Conservation (phyloP, 2,329 filamentous ascomycete genomes). For the Alternaria gansuensis region DNA sequence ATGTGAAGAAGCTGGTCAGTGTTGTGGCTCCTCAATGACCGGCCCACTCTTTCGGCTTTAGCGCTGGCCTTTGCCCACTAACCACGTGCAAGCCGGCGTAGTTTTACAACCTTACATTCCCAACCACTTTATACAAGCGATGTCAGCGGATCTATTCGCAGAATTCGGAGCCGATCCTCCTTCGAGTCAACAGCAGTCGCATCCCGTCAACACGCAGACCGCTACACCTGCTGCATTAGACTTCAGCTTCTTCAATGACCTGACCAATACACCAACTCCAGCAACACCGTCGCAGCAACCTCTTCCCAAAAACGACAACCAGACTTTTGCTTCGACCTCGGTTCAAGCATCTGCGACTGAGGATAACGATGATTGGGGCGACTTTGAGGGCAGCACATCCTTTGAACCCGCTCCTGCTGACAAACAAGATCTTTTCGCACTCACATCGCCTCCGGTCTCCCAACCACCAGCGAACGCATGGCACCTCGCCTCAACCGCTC, state of each 20-base stretch:
- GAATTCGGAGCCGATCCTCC: slow-evolving; percentile 41
- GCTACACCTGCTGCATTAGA: slow-evolving; percentile 25
- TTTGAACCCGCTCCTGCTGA: slow-evolving; percentile 22
- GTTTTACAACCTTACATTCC: slow-evolving; percentile 18
- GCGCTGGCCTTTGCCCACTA: slow-evolving; percentile 28
- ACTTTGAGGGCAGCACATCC: slow-evolving; percentile 49
- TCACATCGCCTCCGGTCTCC: slow-evolving; percentile 18
- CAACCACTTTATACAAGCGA: slow-evolving; percentile 21
- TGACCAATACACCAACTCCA: slow-evolving; percentile 31
- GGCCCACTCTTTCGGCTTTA: slow-evolving; percentile 27
- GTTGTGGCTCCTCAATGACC: not conserved
- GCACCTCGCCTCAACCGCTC: slow-evolving; percentile 7
- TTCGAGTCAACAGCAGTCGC: slow-evolving; percentile 24
- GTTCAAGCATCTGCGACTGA: slow-evolving; percentile 20
- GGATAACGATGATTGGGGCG: slow-evolving; percentile 54
- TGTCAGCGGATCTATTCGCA: slow-evolving; percentile 51
- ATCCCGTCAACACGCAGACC: slow-evolving; percentile 9
- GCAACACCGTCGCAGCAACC: slow-evolving; percentile 27
- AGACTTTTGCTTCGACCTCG: not conserved
- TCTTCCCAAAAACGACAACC: slow-evolving; percentile 20
- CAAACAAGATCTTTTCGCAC: slow-evolving; percentile 34
- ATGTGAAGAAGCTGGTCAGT: not conserved
- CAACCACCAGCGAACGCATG: slow-evolving; percentile 26
- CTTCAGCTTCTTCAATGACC: slow-evolving; percentile 51
- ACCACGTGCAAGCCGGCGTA: slow-evolving; percentile 20